Percentiles rank a stretch among this genome's conserved stretches.
Evolutionary conservation across 768 basidiomycete genomes (phyloP).

Genomic region (Termitomyces sp.): DNA sequence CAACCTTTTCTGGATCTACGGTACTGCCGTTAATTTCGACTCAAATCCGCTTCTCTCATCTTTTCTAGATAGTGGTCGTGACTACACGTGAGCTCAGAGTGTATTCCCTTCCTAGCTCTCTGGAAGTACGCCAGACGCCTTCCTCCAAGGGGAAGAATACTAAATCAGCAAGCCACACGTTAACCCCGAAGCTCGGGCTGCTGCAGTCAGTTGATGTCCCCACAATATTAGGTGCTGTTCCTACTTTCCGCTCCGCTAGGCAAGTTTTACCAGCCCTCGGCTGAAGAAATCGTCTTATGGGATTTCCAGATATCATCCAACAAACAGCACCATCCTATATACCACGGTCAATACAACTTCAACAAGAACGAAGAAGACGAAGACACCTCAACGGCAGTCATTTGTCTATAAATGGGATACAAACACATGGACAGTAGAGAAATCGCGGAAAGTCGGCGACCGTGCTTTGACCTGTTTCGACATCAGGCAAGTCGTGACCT

Average conservation of each 20-base stretch:
- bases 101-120: conserved; percentile 44
- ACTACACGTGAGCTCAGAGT: conserved; percentile 61
- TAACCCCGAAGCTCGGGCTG: conserved; percentile 23
- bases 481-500: conserved; percentile 54
- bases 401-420: conserved; percentile 74
- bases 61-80: conserved; percentile 53
- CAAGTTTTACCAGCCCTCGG: background rate
- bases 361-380: conserved; percentile 50
- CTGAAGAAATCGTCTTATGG: background rate
- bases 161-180: conserved; percentile 10
- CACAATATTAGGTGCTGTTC: conserved; percentile 36
- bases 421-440: conserved; percentile 59
- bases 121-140: conserved; percentile 11
- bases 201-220: conserved; percentile 53
- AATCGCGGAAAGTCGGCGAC: conserved; percentile 67
- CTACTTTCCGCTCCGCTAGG: conserved; percentile 66
- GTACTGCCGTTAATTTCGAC: conserved; percentile 31
- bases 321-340: conserved; percentile 49
- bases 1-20: conserved; percentile 63
- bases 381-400: conserved; percentile 49
- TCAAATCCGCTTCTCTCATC: background rate
- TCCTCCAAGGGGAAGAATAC: conserved; percentile 28
- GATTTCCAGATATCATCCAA: conserved; percentile 49
- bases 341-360: conserved; percentile 67
- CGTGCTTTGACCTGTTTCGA: conserved; percentile 85